Conservation (phyloP, 2,329 filamentous ascomycete species). For the Ophiostoma fasciatum region DNA sequence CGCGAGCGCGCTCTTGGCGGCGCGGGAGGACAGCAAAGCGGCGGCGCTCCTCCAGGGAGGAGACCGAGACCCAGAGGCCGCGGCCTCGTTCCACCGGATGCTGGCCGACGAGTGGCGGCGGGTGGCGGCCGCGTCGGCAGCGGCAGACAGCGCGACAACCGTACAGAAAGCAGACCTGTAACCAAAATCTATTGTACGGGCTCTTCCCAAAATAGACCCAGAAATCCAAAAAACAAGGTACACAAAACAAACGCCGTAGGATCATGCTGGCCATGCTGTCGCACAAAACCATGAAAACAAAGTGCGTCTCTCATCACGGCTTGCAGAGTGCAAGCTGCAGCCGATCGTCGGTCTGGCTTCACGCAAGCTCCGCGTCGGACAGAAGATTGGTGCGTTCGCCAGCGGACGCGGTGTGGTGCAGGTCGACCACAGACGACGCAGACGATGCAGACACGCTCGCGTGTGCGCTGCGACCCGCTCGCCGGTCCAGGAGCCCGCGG, state of each 20-base stretch:
- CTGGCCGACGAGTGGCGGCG: conserved; percentile 16
- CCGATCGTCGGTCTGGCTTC: too few species aligned
- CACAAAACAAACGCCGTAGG: background rate
- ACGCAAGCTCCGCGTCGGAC: background rate
- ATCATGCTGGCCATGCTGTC: too few species aligned
- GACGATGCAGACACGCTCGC: too few species aligned
- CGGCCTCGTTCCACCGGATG: conserved; percentile 8
- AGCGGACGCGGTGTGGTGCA: background rate
- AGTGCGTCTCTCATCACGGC: too few species aligned
- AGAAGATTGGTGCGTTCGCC: conserved; percentile 6
- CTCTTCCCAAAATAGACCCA: too few species aligned
- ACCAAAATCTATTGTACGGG: too few species aligned
- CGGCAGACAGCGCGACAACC: too few species aligned
- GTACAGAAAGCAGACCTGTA: too few species aligned
- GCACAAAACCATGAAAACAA: too few species aligned
- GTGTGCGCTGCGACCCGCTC: too few species aligned
- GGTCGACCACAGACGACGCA: background rate
- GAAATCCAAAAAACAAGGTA: background rate
- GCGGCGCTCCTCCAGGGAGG: conserved; percentile 6
- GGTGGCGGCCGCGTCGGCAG: conserved; percentile 7
- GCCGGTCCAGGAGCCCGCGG: too few species aligned
- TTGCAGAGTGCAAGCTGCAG: too few species aligned
- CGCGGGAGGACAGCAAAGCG: conserved; percentile 4
- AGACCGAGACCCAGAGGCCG: conserved; percentile 8
- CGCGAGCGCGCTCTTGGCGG: conserved; percentile 11